Evolutionary conservation across 2,329 filamentous ascomycete species (phyloP), one percentile per base, ranked within the genome.

Genomic region (Fusarium tricinctum): DNA sequence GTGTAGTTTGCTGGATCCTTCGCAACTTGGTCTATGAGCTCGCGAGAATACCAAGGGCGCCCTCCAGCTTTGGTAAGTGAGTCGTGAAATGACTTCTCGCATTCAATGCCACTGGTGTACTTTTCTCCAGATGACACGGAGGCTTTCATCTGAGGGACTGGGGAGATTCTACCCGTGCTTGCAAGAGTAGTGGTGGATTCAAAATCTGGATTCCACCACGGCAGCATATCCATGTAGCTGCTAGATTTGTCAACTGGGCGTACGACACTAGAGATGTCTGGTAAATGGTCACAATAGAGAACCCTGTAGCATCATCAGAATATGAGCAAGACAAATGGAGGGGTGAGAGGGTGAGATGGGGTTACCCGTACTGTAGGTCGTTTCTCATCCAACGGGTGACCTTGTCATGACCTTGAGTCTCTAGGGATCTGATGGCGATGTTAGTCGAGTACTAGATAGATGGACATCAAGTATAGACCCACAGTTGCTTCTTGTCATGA

Each of bases 1-100:
- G 22, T 5, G 23, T 68, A 50, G 4, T 50, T 39, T 50, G 30
- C 42, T 17, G 65, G 64, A 5, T 64, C 38, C 17, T 15, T 51
- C 17, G 60, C 58, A n/a, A 73, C 57, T 7, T 56, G 42, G 5
- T 58, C 51, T 14, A 73, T 49, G 22, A 54, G 65, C 10, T 47
- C 46, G 19, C 65, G 53, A 12, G 53, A 35, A 33, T 72, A 73
- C 64, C 68, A 72, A 8, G 71, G 69, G 4, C 68, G 71, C 7
- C 65, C 71, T n/a, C 71, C 71, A 28, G 56, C 57, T 9, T 55
- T 45, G 13, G 59, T 14, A 20, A 73, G 62, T 20, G 56, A 38
- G 20, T 51, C 47, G 19, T 64, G 46, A 17, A 58, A 63, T 3
- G 10, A 23, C 26, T n/a, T 69, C 42, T 73, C 71, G 14, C 35